A percentile compares a stretch with the other conserved stretches of the same genome.
These are phyloP conservation scores for Rehmannia glutinosa DNA, from an alignment of 257 asterid species.

Conservation along the genomic window DNA sequence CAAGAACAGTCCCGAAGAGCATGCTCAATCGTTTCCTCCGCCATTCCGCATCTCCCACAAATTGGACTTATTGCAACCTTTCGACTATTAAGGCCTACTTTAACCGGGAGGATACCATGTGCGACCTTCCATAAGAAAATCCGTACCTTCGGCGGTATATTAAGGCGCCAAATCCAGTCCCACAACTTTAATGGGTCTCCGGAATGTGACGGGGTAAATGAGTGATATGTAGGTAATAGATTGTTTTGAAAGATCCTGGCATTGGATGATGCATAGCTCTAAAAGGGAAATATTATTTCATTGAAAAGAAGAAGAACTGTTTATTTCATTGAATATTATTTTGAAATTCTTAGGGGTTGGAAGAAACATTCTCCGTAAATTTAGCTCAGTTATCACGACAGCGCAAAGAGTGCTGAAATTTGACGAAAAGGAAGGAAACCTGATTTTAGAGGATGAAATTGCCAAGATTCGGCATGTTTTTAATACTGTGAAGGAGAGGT, in stretches of 20 bases:
- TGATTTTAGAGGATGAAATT: conserved; percentile 45
- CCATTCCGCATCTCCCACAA: too few species aligned
- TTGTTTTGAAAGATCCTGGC: not conserved
- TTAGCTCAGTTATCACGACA: conserved; percentile 31
- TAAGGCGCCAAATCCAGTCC: too few species aligned
- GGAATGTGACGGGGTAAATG: too few species aligned
- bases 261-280: not conserved
- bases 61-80: too few species aligned
- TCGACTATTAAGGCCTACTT: too few species aligned
- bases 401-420: conserved; percentile 37
- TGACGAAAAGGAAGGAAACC: conserved; percentile 38
- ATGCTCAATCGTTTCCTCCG: too few species aligned
- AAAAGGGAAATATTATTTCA: not conserved
- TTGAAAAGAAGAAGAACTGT: not conserved
- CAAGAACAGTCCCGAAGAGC: too few species aligned
- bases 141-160: too few species aligned
- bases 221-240: too few species aligned
- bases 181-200: too few species aligned
- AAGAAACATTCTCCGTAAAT: conserved; percentile 29
- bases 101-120: too few species aligned
- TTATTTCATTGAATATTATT: conserved; percentile 8
- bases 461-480: conserved; percentile 53
- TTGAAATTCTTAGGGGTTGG: conserved; percentile 30
- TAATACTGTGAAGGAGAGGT: conserved; percentile 61
- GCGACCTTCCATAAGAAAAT: too few species aligned